A percentile compares a stretch with the other conserved stretches of the same genome.
These are phyloP conservation scores for Leucosporidium yakuticum DNA, from an alignment of 768 basidiomycete genomes.

Conservation along the genomic window DNA sequence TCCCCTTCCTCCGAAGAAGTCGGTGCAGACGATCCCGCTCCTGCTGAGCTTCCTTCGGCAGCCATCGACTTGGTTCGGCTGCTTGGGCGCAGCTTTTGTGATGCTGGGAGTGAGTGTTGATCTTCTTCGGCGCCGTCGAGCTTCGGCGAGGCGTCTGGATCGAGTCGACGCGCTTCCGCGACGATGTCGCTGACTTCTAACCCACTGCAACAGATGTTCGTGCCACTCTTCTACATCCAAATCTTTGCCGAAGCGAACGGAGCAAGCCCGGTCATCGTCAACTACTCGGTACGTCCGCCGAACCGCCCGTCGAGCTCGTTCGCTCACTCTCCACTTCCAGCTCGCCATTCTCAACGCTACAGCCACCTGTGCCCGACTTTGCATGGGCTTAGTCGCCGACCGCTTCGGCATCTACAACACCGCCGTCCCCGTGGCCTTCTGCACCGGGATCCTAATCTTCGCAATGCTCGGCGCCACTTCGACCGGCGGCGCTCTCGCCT, in stretches of 20 bases:
- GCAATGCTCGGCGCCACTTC: too few species aligned
- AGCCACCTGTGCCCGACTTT: slow-evolving; percentile 23
- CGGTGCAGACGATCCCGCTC: neutral
- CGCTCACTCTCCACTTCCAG: too few species aligned
- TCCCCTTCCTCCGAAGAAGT: neutral
- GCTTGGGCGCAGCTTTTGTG: slow-evolving; percentile 9
- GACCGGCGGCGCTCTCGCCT: too few species aligned
- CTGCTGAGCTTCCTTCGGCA: slow-evolving; percentile 41
- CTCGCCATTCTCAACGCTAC: slow-evolving; percentile 23
- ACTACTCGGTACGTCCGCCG: slow-evolving; percentile 12
- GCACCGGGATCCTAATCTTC: too few species aligned
- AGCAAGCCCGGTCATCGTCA: neutral
- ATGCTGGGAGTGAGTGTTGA: slow-evolving; percentile 20
- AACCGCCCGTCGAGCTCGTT: too few species aligned
- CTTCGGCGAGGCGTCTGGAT: too few species aligned
- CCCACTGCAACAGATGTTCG: too few species aligned
- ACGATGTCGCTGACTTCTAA: too few species aligned
- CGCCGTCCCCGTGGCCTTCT: too few species aligned
- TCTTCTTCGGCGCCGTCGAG: too few species aligned
- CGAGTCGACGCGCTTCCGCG: too few species aligned
- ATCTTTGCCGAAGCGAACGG: neutral
- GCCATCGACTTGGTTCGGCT: slow-evolving; percentile 24
- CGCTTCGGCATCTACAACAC: slow-evolving; percentile 8
- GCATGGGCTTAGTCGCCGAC: slow-evolving; percentile 20
- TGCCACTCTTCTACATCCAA: slow-evolving; percentile 20